Evolutionary conservation across 352 stramenopile species (phyloP), one percentile per base, ranked within the genome.

Genomic region (Pythium guiyangense): DNA sequence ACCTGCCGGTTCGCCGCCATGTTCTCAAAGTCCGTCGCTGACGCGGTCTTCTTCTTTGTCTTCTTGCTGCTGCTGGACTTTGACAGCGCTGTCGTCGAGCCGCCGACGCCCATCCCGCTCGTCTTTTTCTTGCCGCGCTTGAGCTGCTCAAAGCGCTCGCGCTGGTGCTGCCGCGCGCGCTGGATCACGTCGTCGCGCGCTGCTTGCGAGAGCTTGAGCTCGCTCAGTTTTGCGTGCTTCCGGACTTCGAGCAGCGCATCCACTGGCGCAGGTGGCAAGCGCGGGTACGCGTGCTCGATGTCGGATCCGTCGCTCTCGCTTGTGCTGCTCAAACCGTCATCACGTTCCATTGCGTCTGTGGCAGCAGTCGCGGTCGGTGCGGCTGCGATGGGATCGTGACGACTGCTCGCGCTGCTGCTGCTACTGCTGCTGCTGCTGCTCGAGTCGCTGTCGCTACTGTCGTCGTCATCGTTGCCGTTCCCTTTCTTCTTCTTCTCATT

Each of bases 251-350:
- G 78, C 4, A 92, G 49, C 10, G 63, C 61, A 47, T 92, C 82
- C 22, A 92, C 76, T 1, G 79, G 79, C 11, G 80, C 69, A 9
- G 68, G 49, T 1, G 82, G 75, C 11, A 92, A 58, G 37, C 69
- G 59, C 34, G 78, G 81, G 37, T 91, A 91, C 26, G 77, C 75
- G 26, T 67, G 79, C 39, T 91, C 77, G 20, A 86, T 49, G 39
- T 89, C 77, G 0, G 73, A 84, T 25, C 67, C 79, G 49, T 87
- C 78, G 49, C 67, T 77, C 9, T 70, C 67, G 59, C 81, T 89
- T 43, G 80, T 73, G 6, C 69, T 71, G 52, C 60, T 77, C 11
- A 69, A 44, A 2, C 69, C 66, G 5, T 77, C 70, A 31, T 66
- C 65, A n/a, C 49, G n/a, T 4, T 46, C 31, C 35, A 34, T 47